Base-by-base conservation (phyloP, 345 rosid genomes). In the Hevea brasiliensis region DNA sequence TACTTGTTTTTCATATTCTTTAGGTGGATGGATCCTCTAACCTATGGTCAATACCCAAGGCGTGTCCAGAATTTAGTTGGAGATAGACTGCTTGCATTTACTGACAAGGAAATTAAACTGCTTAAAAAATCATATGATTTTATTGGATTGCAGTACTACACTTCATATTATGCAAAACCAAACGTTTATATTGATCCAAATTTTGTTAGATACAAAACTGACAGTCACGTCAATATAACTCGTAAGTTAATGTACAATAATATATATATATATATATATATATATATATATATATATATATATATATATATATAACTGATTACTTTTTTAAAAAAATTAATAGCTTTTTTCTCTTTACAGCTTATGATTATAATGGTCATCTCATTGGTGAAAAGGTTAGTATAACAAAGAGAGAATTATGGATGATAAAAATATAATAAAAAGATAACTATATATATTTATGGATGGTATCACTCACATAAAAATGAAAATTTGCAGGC, bases 21-120 rank as follows among this genome's bases (percentile, higher is more conserved):
- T 61, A 86, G 87, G 87, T 84, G 41, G 44, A 58, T 86, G 80
- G 81, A 84, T 6, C 89, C 87, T 23, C 24, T 86, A 23, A 63
- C 72, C 18, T 72, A 48, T 26, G 70, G 69, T 10, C 61, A 53
- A 24, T 72, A 72, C 27, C 76, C 69, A 54, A 50, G 69, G 8
- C 23, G 51, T 4, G 54, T 72, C 62, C 48, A 61, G n/a, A 44
- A 35, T 15, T 14, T 51, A 24, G 76, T 72, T 1, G 40, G 61
- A 41, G 58, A 51, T 17, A 59, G 69, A 6, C 24, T 72, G 48
- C 76, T 41, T 0, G 21, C 5, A 8, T 72, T 72, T 40, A 61
- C 61, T 6, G 24, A 1, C 9, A 24, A 23, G 2, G 76, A 72
- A 13, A 8, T 12, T 1, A 23, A 20, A 8, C 4, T 35, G 20